Base-by-base conservation (phyloP, 2,329 filamentous ascomycete species). In the Emericellopsis atlantica region DNA sequence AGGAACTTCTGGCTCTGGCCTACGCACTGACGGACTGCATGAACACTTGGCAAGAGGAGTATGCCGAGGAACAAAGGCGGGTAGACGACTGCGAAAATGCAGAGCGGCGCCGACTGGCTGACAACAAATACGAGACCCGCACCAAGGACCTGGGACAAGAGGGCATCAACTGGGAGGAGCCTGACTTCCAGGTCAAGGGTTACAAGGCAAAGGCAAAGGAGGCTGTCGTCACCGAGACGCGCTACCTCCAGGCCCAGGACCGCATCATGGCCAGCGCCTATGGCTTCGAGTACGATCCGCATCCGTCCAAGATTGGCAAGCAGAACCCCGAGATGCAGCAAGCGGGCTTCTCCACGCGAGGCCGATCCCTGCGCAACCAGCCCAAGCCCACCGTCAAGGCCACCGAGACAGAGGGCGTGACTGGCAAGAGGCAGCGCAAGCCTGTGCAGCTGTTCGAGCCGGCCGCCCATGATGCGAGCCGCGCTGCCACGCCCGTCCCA, bases 71-170 rank as follows among this genome's bases (percentile, higher is more conserved):
- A 2, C 65, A 65, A 29, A 67, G 65, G 42, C 54, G 70, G 11
- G 66, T 74, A 2, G 73, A 77, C 40, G 72, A 78, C 45, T 66
- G 74, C 39, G 74, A 77, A 46, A 77, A 77, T 46, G 63, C 73
- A 0, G 59, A 65, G 32, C 67, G 72, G 18, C 69, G 73, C 21
- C 60, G 62, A 14, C 58, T 61, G 14, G 67, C 72, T 39, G 72
- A 70, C 40, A 48, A 61, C 39, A 65, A 72, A 41, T 65, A 68
- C 12, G 58, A 69, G 44, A 61, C 65, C 38, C 65, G 66, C 48
- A 57, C 61, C 21, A 57, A 59, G 40, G 69, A 68, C 48, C 45
- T 64, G 5, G 48, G 58, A 31, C 58, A 61, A 32, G 56, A 63
- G 24, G 60, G 60, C 7, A 52, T 65, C 43, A 65, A 67, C 18